Evolutionary conservation across 352 stramenopile genomes (phyloP), one percentile per base, ranked within the genome.

Genomic region (Phytophthora multivora): DNA sequence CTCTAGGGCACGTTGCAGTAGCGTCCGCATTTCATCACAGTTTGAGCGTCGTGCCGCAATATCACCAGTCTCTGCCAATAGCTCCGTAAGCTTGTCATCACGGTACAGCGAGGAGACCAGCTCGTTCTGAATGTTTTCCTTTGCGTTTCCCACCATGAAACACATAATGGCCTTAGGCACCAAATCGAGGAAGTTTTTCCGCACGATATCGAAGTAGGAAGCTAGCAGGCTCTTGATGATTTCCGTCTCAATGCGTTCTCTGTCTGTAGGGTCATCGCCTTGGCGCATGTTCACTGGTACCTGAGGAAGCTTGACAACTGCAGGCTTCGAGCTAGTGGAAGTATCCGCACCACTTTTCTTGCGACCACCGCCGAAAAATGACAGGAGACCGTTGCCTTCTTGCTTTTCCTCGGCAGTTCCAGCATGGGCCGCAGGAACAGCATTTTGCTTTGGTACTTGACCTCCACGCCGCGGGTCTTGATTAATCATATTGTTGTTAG

Each of bases 131-230:
- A 99, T 88, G 41, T 97, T 97, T 66, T 99, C 95, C 73, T 98
- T 98, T 31, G 97, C 86, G 70, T 95, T 68, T 21, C 88, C 88
- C 23, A 97, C 89, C 88, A 99, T 93, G 69, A 99, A 99, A 82
- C 95, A 97, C 96, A 99, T 99, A 69, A 99, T 99, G n/a, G 97
- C 96, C 80, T 99, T 99, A 5, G 98, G 97, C 36, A 99, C 97
- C 66, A 99, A 83, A 69, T 99, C 98, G 66, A 98, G 86, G 74
- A 99, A 99, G 75, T 98, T 99, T 86, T 99, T 99, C 46, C 95
- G 84, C 42, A 99, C 97, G 64, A 99, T 99, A 68, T 97, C 96
- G 63, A 99, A 99, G 83, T 99, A 99, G 1, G 95, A 98, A 39
- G 97, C 92, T 13, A 97, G 73, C 53, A 97, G 54, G 39, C 85